A percentile compares a stretch with the other conserved stretches of the same genome.
Evolutionary conservation across 1,284 basidiomycete species (phyloP).

Genomic region (Xanthoconium separans): DNA sequence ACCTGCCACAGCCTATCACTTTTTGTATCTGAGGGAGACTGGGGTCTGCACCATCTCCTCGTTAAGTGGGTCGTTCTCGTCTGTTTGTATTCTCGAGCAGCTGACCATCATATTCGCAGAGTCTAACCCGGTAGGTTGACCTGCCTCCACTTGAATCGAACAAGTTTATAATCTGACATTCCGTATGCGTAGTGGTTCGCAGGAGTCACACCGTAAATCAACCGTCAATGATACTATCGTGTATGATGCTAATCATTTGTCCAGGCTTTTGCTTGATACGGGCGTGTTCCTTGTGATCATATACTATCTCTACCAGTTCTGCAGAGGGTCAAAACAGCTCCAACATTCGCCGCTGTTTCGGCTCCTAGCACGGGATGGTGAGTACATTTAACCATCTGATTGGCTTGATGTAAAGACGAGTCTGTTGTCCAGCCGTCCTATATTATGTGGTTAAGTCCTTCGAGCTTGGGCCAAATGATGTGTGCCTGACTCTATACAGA

Average conservation of each 20-base stretch:
- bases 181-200: background rate
- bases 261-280: conserved; percentile 3
- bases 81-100: background rate
- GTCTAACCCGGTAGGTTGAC: background rate
- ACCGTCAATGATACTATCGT: background rate
- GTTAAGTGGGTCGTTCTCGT: background rate
- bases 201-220: conserved; percentile 1
- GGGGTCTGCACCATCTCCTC: background rate
- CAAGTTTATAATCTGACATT: background rate
- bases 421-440: background rate
- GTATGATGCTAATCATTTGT: background rate
- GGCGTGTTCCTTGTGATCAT: background rate
- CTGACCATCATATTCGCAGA: background rate
- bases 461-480: background rate
- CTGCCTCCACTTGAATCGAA: too few relatives aligned
- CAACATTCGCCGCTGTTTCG: conserved; percentile 1
- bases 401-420: background rate
- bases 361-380: conserved; percentile 8
- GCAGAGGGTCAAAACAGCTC: background rate
- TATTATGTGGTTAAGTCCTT: conserved; percentile 4
- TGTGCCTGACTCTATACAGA: background rate
- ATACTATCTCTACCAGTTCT: conserved; percentile 4
- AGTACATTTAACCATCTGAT: background rate
- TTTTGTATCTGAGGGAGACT: background rate
- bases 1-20: background rate